These are phyloP conservation scores for Lipomyces anomalus DNA, from an alignment of 805 yeast genomes.

Conservation along the genomic window DNA sequence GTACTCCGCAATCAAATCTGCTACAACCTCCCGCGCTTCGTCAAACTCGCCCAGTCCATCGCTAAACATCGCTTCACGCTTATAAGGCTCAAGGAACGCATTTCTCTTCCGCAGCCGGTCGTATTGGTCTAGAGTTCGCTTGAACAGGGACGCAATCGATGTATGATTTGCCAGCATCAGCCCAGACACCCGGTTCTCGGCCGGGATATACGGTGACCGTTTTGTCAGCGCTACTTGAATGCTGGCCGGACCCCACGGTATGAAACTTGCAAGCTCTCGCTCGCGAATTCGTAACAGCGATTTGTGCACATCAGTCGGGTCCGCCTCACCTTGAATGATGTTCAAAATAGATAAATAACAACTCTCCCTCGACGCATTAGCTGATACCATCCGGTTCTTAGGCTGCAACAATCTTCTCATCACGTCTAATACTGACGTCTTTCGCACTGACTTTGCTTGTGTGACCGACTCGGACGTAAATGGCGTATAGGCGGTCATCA, in stretches of 20 bases:
- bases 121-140: slow-evolving; percentile 65
- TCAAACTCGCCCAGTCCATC: slow-evolving; percentile 64
- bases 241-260: slow-evolving; percentile 79
- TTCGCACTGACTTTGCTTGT: slow-evolving; percentile 54
- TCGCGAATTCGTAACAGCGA: slow-evolving; percentile 38
- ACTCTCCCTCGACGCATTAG: slow-evolving; percentile 40
- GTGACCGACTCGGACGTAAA: slow-evolving; percentile 62
- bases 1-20: slow-evolving; percentile 71
- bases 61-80: slow-evolving; percentile 40
- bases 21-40: slow-evolving; percentile 65
- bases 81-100: slow-evolving; percentile 80
- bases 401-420: slow-evolving; percentile 75
- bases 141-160: slow-evolving; percentile 60
- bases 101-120: slow-evolving; percentile 72
- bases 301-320: slow-evolving; percentile 60
- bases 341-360: slow-evolving; percentile 66
- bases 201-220: slow-evolving; percentile 55
- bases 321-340: slow-evolving; percentile 59
- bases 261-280: slow-evolving; percentile 53
- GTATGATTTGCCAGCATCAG: slow-evolving; percentile 80
- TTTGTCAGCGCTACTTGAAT: slow-evolving; percentile 73
- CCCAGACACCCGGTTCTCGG: slow-evolving; percentile 58
- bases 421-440: slow-evolving; percentile 78
- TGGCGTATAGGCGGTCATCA: slow-evolving; percentile 71
- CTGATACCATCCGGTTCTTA: slow-evolving; percentile 64